Evolutionary conservation across 495 filamentous ascomycete genomes (phyloP).

Genomic region (Lasiosphaeria ovina): DNA sequence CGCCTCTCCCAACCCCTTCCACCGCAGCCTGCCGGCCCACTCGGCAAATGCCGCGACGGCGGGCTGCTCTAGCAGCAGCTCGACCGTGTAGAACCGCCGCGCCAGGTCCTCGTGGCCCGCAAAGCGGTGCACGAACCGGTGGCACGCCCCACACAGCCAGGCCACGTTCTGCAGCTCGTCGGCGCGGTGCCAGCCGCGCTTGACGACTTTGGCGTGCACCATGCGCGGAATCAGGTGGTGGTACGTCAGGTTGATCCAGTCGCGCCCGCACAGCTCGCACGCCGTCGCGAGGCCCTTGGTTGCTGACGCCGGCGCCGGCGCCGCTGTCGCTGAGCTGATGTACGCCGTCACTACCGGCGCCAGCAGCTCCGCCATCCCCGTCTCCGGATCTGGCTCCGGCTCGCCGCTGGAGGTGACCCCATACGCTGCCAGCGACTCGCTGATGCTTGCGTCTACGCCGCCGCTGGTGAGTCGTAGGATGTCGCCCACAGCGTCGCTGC

Average conservation of each 20-base stretch:
- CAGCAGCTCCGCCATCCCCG: conserved; percentile 52
- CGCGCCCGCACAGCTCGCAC: conserved; percentile 81
- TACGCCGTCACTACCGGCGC: conserved; percentile 60
- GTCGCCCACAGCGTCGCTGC: conserved; percentile 25
- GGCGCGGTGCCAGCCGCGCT: conserved; percentile 77
- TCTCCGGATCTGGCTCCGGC: conserved; percentile 12
- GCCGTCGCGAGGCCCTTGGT: conserved; percentile 49
- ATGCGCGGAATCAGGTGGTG: conserved; percentile 80
- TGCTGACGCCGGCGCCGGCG: conserved; percentile 58
- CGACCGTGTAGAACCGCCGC: conserved; percentile 68
- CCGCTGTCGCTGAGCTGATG: conserved; percentile 49
- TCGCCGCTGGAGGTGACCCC: conserved; percentile 34
- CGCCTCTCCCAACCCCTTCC: conserved; percentile 46
- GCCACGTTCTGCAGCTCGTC: conserved; percentile 77
- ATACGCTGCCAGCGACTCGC: conserved; percentile 66
- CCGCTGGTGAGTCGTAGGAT: conserved; percentile 31
- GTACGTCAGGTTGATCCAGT: conserved; percentile 75
- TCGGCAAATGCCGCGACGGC: conserved; percentile 68
- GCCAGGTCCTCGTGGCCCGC: conserved; percentile 79
- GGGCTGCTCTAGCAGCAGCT: conserved; percentile 64
- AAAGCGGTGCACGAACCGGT: conserved; percentile 78
- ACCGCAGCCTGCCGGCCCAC: conserved; percentile 65
- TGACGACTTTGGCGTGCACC: conserved; percentile 75
- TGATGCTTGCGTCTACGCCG: conserved; percentile 43
- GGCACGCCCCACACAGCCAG: conserved; percentile 86